Base-by-base conservation (phyloP, 2,329 filamentous ascomycete genomes). In the Diaporthe ampelina region DNA sequence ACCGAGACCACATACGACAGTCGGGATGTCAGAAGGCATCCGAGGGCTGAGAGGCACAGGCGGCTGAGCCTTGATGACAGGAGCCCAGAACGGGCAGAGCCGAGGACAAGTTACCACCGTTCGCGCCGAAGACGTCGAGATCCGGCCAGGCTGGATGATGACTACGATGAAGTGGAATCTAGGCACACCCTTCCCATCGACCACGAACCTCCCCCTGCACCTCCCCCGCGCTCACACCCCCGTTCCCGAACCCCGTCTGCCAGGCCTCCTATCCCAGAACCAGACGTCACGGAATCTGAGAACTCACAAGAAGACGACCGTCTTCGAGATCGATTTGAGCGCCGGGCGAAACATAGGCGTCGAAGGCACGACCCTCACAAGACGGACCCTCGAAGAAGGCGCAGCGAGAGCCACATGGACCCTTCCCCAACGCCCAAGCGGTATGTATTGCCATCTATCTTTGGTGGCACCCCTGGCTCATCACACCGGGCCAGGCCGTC, bases 1-100 rank as follows among this genome's bases (percentile, higher is more conserved):
- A 83, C 83, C n/a, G 82, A 81, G n/a, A 79, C 79, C 6, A 83
- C 81, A 54, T 77, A 79, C n/a, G 82, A 81, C 40, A 82, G 82
- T 9, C 78, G 79, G 26, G 83, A 83, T 13, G 81, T 83, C 29
- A 79, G 77, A 48, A 78, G 76, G 17, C 76, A 71, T 58, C 78
- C 67, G 74, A 75, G 37, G 73, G 76, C 75, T 54, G 77, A 76
- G 37, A 72, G 73, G 37, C 52, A 40, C 45, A 74, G 72, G 45
- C 72, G 73, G 29, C 56, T 74, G 45, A 72, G 54, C 19, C 76
- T 70, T n/a, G 19, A 43, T 37, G 69, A 72, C 17, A 75, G 65
- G 48, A 73, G 73, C 48, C 54, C 57, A 32, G 45, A 61, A 71
- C 59, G 72, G n/a, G 73, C 54, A 61, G 73, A 59, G 21, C 72